Base-by-base conservation (phyloP, 2,329 filamentous ascomycete species). In the Cladophialophora carrionii region DNA sequence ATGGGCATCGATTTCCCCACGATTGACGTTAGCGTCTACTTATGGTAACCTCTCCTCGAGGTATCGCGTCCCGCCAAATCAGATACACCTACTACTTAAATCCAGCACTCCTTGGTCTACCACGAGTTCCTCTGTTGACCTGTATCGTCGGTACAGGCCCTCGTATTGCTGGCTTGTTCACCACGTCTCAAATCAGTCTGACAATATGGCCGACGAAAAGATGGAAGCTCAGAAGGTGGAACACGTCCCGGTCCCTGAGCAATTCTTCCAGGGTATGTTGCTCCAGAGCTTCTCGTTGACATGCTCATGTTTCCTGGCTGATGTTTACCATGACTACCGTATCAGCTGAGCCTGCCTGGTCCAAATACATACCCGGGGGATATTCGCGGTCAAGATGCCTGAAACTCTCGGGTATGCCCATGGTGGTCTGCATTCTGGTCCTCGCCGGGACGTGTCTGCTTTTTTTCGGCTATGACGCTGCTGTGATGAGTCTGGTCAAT, bases 401-500 rank as follows among this genome's bases (percentile, higher is more conserved):
- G n/a, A 60, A 52, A 41, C 46, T 60, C 5, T 51, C 43, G 29
- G 57, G 57, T 10, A 51, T 41, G 48, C 57, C 57, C 43, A 60
- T 60, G 57, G 57, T 60, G 22, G 7, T 17, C 4, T 51, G n/a
- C 8, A 60, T 60, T 12, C 57, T 60, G 4, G 46, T 17, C n/a
- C 57, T 60, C 43, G 46, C 57, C 2, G 57, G 57, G 32, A 51
- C 43, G 2, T 51, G 43, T 37, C 26, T 60, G 0, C n/a, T 60
- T 17, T 60, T 60, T 46, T 60, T 60, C 41, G 57, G 57, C 10
- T 60, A 60, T n/a, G 72, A 74, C 53, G 68, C 72, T 1, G 66
- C 68, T 1, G 68, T 72, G 9, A 74, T 74, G 72, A 69, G 67
- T 58, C 70, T 71, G 53, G 72, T 74, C 37, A 73, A 73, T 41